phyloP scores from a whole-genome alignment of 2,329 filamentous ascomycete genomes.

The Davidsoniella neocaledoniae region DNA sequence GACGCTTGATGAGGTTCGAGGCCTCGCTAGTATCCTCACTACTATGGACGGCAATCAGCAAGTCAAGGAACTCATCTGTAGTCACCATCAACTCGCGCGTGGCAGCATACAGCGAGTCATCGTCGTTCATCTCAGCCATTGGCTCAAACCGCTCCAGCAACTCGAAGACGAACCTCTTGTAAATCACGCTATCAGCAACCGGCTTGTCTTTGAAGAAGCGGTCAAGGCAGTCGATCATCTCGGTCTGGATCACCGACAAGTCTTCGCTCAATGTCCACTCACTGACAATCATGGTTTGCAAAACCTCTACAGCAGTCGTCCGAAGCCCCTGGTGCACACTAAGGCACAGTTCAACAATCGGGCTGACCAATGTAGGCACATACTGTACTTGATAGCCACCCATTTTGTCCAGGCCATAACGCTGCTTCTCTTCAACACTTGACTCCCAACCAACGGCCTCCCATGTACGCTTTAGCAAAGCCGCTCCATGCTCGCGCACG shows the following conservation, averaged over 20 bases:
- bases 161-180: conserved; percentile 84
- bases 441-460: conserved; percentile 96
- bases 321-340: conserved; percentile 88
- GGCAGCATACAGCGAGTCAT: conserved; percentile 56
- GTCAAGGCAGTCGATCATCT: conserved; percentile 91
- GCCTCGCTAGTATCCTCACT: conserved; percentile 58
- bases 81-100: conserved; percentile 67
- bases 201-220: conserved; percentile 76
- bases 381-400: conserved; percentile 98
- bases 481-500: conserved; percentile 79
- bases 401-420: conserved; percentile 67
- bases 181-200: conserved; percentile 72
- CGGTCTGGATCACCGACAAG: conserved; percentile 76
- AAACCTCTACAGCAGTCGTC: conserved; percentile 75
- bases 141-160: conserved; percentile 65
- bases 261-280: conserved; percentile 96
- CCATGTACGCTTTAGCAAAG: conserved; percentile 73
- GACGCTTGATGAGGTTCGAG: conserved; percentile 69
- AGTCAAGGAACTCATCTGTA: conserved; percentile 77
- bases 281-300: conserved; percentile 96
- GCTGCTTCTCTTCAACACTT: conserved; percentile 55
- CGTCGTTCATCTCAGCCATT: conserved; percentile 43
- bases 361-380: conserved; percentile 77
- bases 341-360: conserved; percentile 83
- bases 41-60: conserved; percentile 77